These are phyloP conservation scores for Orbilia quercus DNA, from an alignment of 2,329 filamentous ascomycete species.

Conservation along the genomic window DNA sequence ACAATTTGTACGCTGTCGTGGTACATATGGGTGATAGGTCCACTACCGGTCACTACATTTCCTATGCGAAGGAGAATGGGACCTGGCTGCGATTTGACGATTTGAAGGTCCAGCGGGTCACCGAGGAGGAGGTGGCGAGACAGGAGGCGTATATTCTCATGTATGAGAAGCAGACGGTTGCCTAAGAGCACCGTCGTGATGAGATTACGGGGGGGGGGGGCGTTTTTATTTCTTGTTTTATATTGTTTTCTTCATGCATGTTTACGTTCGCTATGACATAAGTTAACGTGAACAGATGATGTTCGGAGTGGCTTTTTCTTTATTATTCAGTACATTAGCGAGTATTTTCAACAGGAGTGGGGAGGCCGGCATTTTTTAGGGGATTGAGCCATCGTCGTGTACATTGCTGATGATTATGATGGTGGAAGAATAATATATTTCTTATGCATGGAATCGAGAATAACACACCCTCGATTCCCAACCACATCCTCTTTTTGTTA, in stretches of 20 bases:
- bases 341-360: slow-evolving; percentile 18
- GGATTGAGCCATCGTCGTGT: not conserved
- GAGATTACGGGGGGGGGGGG: not conserved
- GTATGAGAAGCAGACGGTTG: slow-evolving; percentile 42
- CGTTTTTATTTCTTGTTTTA: not conserved
- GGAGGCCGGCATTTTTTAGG: not conserved
- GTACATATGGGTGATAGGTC: slow-evolving; percentile 44
- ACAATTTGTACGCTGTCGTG: slow-evolving; percentile 42
- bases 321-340: slow-evolving; percentile 33
- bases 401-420: not conserved
- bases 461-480: not conserved
- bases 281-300: slow-evolving; percentile 1
- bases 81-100: slow-evolving; percentile 50
- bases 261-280: not conserved
- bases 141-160: slow-evolving; percentile 53
- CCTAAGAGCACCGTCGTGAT: not conserved
- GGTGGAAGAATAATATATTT: not conserved
- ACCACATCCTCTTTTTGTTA: too few relatives aligned
- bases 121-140: slow-evolving; percentile 36
- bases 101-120: slow-evolving; percentile 39
- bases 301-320: not conserved
- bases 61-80: slow-evolving; percentile 39
- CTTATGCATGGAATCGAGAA: slow-evolving; percentile 11
- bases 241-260: not conserved
- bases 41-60: slow-evolving; percentile 46